A percentile compares a stretch with the other conserved stretches of the same genome.
Conservation (phyloP, 83 land plant species). For the Picea mariana region DNA sequence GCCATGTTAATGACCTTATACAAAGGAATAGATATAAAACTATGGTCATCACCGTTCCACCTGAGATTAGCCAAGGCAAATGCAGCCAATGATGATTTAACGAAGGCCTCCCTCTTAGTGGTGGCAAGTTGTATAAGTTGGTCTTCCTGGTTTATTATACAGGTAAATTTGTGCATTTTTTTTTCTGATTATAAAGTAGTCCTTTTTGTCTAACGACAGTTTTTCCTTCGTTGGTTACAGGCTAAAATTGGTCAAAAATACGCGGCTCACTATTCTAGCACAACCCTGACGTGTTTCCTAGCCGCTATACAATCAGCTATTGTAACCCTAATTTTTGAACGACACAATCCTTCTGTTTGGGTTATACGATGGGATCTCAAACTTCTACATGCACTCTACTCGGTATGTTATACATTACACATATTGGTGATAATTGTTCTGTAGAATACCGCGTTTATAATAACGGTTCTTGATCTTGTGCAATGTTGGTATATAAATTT, state of each 20-base stretch:
- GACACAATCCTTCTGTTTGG: constrained; percentile 40
- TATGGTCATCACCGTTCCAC: constrained; percentile 31
- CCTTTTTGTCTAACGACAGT: no score
- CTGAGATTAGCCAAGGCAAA: not conserved
- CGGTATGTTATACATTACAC: constrained; percentile 24
- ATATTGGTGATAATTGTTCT: not conserved
- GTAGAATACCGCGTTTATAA: no score
- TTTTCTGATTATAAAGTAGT: not conserved
- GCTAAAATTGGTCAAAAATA: constrained; percentile 39
- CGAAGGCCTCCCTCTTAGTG: not conserved
- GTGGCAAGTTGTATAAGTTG: constrained; percentile 17
- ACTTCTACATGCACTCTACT: constrained; percentile 38
- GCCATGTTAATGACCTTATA: constrained; percentile 67
- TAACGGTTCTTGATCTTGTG: no score
- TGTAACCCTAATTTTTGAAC: constrained; percentile 27
- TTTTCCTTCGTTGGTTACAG: constrained; percentile 14
- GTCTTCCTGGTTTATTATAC: constrained; percentile 66
- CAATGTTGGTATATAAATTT: no score
- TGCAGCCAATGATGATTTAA: not conserved
- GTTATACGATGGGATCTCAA: constrained; percentile 31
- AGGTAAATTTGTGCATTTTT: constrained; percentile 24
- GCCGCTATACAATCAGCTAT: constrained; percentile 33
- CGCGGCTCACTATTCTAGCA: constrained; percentile 49
- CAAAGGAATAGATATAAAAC: constrained; percentile 31
- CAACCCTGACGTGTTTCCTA: constrained; percentile 51